A percentile compares a stretch with the other conserved stretches of the same genome.
phyloP scores from a whole-genome alignment of 2,329 filamentous ascomycete species.

The Elsinoe arachidis region DNA sequence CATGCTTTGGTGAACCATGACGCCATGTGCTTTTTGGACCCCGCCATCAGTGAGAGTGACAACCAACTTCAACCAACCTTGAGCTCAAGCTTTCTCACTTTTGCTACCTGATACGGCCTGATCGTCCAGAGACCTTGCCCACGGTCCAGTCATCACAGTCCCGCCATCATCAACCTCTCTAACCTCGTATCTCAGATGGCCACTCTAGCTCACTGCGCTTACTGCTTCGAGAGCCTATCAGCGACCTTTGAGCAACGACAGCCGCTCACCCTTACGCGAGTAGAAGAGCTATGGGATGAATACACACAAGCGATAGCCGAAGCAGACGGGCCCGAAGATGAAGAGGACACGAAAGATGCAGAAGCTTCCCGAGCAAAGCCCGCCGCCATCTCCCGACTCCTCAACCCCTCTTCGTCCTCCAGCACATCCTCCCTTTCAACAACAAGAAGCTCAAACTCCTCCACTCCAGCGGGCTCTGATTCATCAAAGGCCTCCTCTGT shows the following conservation, averaged over 20 bases:
- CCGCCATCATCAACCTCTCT: too few species aligned
- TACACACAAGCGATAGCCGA: constrained; percentile 39
- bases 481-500: constrained; percentile 38
- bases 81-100: too few species aligned
- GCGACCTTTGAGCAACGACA: constrained; percentile 65
- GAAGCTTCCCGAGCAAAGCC: constrained; percentile 27
- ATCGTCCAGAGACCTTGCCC: not conserved
- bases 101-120: not conserved
- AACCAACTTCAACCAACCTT: too few species aligned
- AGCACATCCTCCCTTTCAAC: constrained; percentile 21
- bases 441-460: constrained; percentile 14
- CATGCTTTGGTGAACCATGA: too few species aligned
- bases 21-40: too few species aligned
- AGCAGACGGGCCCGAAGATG: constrained; percentile 22
- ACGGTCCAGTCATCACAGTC: too few species aligned
- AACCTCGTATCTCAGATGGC: constrained; percentile 53
- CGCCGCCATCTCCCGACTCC: constrained; percentile 38
- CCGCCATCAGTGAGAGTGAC: too few species aligned
- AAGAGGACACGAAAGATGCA: constrained; percentile 23
- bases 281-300: constrained; percentile 60
- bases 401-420: constrained; percentile 23
- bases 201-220: constrained; percentile 74
- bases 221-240: constrained; percentile 81
- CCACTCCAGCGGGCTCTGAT: constrained; percentile 37
- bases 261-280: constrained; percentile 56